Percentiles rank a stretch among this genome's conserved stretches.
Evolutionary conservation across 257 asterid genomes (phyloP).

Genomic region (Gynochthodes officinalis): DNA sequence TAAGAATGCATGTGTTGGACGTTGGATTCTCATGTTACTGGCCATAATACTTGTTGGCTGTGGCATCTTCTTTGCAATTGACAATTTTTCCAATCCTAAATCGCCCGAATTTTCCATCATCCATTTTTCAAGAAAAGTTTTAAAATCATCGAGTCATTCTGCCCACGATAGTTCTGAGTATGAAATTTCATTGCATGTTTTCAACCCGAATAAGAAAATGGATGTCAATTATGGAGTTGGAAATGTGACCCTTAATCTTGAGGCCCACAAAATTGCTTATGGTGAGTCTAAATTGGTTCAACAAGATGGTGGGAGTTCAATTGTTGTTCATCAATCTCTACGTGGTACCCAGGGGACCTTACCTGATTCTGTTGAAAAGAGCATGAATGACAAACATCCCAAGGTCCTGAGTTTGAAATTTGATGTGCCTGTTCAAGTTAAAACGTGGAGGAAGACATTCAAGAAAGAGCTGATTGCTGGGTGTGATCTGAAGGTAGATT

Average conservation of each 20-base stretch:
- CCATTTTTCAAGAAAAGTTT: conserved; percentile 23
- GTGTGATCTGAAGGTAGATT: conserved; percentile 50
- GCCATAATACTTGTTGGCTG: conserved; percentile 17
- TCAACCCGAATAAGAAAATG: conserved; percentile 38
- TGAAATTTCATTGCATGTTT: conserved; percentile 24
- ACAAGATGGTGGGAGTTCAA: conserved; percentile 7
- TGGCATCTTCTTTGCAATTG: conserved; percentile 13
- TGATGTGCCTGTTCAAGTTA: conserved; percentile 36
- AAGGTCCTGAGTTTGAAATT: conserved; percentile 31
- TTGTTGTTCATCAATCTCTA: conserved; percentile 21
- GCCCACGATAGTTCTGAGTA: conserved; percentile 17
- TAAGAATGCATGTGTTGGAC: background rate
- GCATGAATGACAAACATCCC: conserved; percentile 23
- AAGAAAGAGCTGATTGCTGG: conserved; percentile 23
- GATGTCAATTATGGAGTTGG: conserved; percentile 26
- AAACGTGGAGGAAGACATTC: conserved; percentile 36
- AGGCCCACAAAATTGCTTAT: conserved; percentile 32
- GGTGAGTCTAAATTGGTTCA: conserved; percentile 30
- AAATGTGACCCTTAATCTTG: conserved; percentile 23
- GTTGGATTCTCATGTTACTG: conserved; percentile 18
- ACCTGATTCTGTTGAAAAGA: conserved; percentile 19
- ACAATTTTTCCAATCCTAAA: conserved; percentile 38
- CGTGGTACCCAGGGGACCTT: conserved; percentile 21
- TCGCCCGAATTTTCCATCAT: conserved; percentile 42
- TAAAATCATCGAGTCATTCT: background rate